Percentiles rank a stretch among this genome's conserved stretches.
Evolutionary conservation across 495 filamentous ascomycete genomes (phyloP).

Genomic region (Patellaria atrata): DNA sequence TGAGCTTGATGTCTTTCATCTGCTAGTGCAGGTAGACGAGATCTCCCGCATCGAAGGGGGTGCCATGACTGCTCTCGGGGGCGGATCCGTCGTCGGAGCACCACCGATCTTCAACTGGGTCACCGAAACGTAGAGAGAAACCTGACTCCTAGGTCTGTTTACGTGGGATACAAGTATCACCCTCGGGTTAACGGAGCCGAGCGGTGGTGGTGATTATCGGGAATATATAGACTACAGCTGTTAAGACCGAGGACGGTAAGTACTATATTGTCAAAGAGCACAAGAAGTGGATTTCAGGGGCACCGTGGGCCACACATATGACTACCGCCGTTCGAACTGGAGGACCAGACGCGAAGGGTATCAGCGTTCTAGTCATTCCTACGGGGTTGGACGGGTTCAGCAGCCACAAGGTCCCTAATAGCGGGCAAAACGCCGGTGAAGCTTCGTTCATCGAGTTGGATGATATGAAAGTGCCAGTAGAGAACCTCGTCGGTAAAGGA

Average conservation of each 20-base stretch:
- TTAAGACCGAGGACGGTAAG: slow-evolving; percentile 18
- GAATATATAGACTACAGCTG: slow-evolving; percentile 20
- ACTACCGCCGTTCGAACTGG: slow-evolving; percentile 23
- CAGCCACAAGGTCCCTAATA: slow-evolving; percentile 16
- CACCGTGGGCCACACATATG: slow-evolving; percentile 23
- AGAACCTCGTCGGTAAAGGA: slow-evolving; percentile 27
- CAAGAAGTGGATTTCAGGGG: slow-evolving; percentile 25
- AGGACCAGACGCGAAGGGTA: slow-evolving; percentile 19
- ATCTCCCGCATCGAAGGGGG: slow-evolving; percentile 24
- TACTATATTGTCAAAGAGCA: slow-evolving; percentile 22
- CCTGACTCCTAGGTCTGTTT: slow-evolving; percentile 21
- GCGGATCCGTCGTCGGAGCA: slow-evolving; percentile 19
- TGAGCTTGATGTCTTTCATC: slow-evolving; percentile 26
- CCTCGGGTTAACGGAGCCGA: slow-evolving; percentile 23
- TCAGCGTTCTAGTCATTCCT: slow-evolving; percentile 22
- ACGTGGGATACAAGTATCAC: slow-evolving; percentile 23
- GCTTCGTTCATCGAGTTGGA: slow-evolving; percentile 26
- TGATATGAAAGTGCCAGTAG: slow-evolving; percentile 25
- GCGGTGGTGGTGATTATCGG: slow-evolving; percentile 17
- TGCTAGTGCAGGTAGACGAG: slow-evolving; percentile 25
- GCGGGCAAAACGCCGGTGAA: slow-evolving; percentile 26
- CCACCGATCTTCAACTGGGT: slow-evolving; percentile 21
- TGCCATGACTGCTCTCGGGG: slow-evolving; percentile 18
- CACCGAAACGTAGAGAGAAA: slow-evolving; percentile 20
- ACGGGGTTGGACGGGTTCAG: slow-evolving; percentile 12